phyloP scores from a whole-genome alignment of 768 basidiomycete genomes.

The Pleurotus platypus region DNA sequence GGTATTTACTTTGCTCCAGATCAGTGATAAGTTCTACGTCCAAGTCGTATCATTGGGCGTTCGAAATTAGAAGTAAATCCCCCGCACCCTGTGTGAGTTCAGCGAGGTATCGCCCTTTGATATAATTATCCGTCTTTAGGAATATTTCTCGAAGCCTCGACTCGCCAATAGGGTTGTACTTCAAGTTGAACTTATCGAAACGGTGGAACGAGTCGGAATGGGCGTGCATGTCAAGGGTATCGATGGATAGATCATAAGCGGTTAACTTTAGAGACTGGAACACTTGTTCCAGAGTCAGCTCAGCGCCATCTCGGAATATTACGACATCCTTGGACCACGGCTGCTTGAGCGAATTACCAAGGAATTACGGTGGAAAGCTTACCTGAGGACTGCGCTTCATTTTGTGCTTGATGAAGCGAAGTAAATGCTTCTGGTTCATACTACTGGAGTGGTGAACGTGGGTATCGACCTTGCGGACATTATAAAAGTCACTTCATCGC shows the following conservation, averaged over 20 bases:
- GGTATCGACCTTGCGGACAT: conserved; percentile 96
- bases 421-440: conserved; percentile 98
- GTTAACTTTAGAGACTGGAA: conserved; percentile 93
- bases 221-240: conserved; percentile 99
- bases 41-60: not conserved
- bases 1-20: conserved; percentile 97
- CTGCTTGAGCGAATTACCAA: not conserved
- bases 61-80: not conserved
- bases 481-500: conserved; percentile 88
- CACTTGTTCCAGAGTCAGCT: conserved; percentile 89
- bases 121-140: conserved; percentile 95
- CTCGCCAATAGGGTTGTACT: conserved; percentile 97
- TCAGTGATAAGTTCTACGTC: conserved; percentile 90
- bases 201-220: conserved; percentile 98
- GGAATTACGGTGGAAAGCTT: conserved; percentile 14
- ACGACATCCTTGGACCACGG: conserved; percentile 72
- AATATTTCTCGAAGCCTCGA: conserved; percentile 95
- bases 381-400: conserved; percentile 88
- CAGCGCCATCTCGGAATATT: conserved; percentile 88
- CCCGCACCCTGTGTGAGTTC: conserved; percentile 83
- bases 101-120: conserved; percentile 89
- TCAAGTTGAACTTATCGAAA: conserved; percentile 97
- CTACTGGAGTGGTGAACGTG: conserved; percentile 98
- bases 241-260: conserved; percentile 97
- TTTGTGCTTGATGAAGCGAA: conserved; percentile 98